Evolutionary conservation across 768 basidiomycete species (phyloP), one percentile per base, ranked within the genome.

Genomic region (Porpolomopsis calyptriformis): DNA sequence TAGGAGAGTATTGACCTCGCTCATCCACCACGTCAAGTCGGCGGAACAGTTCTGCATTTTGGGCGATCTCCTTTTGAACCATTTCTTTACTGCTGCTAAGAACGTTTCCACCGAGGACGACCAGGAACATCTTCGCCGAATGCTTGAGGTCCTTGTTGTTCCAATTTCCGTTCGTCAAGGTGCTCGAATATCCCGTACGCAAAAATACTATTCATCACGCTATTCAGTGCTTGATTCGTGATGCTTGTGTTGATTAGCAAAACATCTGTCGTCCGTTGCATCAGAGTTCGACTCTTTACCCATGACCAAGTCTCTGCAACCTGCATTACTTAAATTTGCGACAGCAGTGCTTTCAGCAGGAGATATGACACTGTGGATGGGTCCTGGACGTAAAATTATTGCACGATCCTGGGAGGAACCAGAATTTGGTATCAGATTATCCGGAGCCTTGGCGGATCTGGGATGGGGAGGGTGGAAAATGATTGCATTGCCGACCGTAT

Each of bases 381-480:
- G 70, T 2, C 64, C 67, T 4, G 72, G 83, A 1, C 74, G 80
- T 25, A 69, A 71, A 35, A 72, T 85, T 46, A 55, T 84, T 8
- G 74, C 76, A 47, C 66, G 62, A 3, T 58, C 67, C 0, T 83
- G 80, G 73, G 56, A 54, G 52, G 41, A 43, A 11, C 20, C 45
- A 3, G 48, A 47, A 5, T 77, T 84, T 49, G 76, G 73, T 1
- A 50, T 78, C 2, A 69, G 71, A 24, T 61, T 89, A 4, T 71
- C 77, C 23, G 78, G 80, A 0, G 65, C 73, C 4, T 71, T 89
- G 5, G 71, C 79, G 2, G 79, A 82, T 40, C 61, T 80, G 4
- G 69, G 68, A 0, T 90, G 85, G 83, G 76, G 77, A 16, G 87
- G 85, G 2, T 89, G 85, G 85, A 85, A 78, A 57, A 65, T 77